Conservation (phyloP, 768 basidiomycete genomes). For the Mrakia frigida region DNA sequence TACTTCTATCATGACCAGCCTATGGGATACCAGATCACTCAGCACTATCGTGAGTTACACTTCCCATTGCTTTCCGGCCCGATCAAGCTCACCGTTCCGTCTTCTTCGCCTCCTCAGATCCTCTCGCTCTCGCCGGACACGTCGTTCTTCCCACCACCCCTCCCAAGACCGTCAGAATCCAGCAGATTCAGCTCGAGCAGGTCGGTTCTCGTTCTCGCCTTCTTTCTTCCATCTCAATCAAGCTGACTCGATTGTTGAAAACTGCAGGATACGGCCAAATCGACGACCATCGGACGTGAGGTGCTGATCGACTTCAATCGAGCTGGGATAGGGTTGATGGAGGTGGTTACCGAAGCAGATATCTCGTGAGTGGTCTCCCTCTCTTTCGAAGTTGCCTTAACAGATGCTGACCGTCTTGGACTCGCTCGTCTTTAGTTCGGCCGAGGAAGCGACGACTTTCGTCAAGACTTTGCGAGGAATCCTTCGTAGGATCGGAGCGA, state of each 20-base stretch:
- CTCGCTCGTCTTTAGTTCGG: conserved; percentile 49
- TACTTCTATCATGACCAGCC: conserved; percentile 97
- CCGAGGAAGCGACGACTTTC: conserved; percentile 86
- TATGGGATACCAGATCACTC: conserved; percentile 93
- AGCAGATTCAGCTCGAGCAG: conserved; percentile 95
- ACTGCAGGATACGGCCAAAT: conserved; percentile 82
- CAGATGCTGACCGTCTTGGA: background rate
- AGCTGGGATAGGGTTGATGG: conserved; percentile 83
- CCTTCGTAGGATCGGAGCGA: conserved; percentile 74
- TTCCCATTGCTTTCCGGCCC: background rate
- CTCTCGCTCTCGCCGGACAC: conserved; percentile 65
- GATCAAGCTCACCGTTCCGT: background rate
- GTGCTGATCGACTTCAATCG: conserved; percentile 77
- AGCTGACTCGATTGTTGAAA: conserved; percentile 31
- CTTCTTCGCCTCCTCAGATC: conserved; percentile 52
- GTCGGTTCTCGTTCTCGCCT: conserved; percentile 49
- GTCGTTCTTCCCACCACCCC: conserved; percentile 46
- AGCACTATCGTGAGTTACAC: conserved; percentile 67
- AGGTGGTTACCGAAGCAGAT: conserved; percentile 93
- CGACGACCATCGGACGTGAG: conserved; percentile 45
- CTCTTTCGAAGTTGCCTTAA: background rate
- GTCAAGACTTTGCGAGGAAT: conserved; percentile 75
- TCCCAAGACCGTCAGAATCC: conserved; percentile 59
- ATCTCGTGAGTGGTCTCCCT: conserved; percentile 52
- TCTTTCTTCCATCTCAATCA: background rate